Evolutionary conservation across 2,329 filamentous ascomycete species (phyloP), one percentile per base, ranked within the genome.

Genomic region (Zymoseptoria passerinii): DNA sequence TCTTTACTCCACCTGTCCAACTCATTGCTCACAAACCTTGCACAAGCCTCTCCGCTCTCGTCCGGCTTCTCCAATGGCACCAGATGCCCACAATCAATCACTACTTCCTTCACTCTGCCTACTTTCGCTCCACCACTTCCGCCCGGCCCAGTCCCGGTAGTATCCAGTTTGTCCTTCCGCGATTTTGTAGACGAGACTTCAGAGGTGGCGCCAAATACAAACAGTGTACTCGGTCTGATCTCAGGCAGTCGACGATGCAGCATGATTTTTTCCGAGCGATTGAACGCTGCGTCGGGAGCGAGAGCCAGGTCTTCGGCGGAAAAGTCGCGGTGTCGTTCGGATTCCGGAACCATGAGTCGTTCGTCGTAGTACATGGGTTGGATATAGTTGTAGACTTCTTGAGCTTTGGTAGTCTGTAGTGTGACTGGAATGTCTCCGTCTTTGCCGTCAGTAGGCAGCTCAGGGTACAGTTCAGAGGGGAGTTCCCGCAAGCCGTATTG

Each of bases 341-440:
- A 48, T 50, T 54, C 18, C 18, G 29, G 35, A 1, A 54, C 13
- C 50, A 60, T 50, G 13, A 57, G 16, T 50, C 58, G 29, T 23
- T 50, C 44, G 48, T 60, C 58, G 20, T 55, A 19, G 27, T 57
- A 60, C 8, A 52, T 56, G 13, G 58, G 54, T 35, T 51, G 48
- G 27, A 57, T 28, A 19, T 57, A 60, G 23, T 60, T 57, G 35
- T 54, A 86, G 58, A 94, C 88, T 76, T 95, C 90, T 70, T 96
- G 90, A 71, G 95, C 88, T 67, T 91, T 90, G 0, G 89, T 87
- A 0, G 92, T 96, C 1, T 83, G 82, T 3, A 94, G 79, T 0
- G 90, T 92, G 0, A 91, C 87, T 23, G 79, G 74, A 10, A 74
- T 73, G n/a, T 69, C 69, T 16, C 18, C 28, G 48, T 20, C 5